These are phyloP conservation scores for Trichoderma parareesei DNA, from an alignment of 495 filamentous ascomycete genomes.

Conservation along the genomic window DNA sequence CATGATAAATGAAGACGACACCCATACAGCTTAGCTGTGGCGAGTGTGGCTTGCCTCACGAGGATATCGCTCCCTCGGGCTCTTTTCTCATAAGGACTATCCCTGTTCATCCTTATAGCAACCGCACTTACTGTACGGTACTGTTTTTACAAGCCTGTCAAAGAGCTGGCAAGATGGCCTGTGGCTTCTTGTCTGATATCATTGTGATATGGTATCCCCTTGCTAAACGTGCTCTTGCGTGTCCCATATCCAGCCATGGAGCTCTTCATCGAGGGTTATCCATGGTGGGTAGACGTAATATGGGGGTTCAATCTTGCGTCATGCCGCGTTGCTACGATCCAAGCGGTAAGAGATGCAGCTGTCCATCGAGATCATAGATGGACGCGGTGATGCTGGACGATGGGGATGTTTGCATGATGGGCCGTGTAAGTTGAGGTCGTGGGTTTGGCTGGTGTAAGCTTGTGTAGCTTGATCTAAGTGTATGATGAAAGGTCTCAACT, in stretches of 20 bases:
- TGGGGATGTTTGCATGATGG: background rate
- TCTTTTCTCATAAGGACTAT: background rate
- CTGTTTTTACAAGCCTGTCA: background rate
- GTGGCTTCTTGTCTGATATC: slow-evolving; percentile 10
- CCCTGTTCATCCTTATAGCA: background rate
- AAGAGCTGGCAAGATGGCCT: background rate
- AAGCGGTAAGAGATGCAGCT: background rate
- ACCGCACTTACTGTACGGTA: background rate
- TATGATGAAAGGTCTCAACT: slow-evolving; percentile 2
- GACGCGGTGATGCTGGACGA: background rate
- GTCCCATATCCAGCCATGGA: background rate
- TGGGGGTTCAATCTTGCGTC: background rate
- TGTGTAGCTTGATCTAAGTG: background rate
- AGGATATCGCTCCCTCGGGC: background rate
- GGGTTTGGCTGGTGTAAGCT: no score
- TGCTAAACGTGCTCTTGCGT: background rate
- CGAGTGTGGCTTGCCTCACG: slow-evolving; percentile 1
- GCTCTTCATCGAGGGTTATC: background rate
- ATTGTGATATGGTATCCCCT: slow-evolving; percentile 6
- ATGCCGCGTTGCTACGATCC: background rate
- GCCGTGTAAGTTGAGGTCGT: background rate
- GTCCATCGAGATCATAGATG: background rate
- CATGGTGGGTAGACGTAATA: background rate
- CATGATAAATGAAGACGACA: slow-evolving; percentile 7
- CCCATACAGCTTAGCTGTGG: background rate